A percentile compares a stretch with the other conserved stretches of the same genome.
Evolutionary conservation across 2,329 filamentous ascomycete species (phyloP).

Genomic region (Dothistroma pini): DNA sequence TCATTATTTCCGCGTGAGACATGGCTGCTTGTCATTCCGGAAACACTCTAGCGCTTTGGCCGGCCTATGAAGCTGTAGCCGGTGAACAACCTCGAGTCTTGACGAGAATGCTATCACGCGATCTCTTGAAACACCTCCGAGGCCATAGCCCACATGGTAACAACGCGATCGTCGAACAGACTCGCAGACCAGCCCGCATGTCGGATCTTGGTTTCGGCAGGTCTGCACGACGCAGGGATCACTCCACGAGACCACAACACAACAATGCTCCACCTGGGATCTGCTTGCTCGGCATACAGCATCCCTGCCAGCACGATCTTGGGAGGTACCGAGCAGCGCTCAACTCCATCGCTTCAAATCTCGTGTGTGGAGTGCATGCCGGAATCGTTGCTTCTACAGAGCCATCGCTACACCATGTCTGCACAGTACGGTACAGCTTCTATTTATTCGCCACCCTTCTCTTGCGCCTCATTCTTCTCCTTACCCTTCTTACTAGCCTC

Average conservation of each 20-base stretch:
- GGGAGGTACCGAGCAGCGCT: neutral
- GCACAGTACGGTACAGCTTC: neutral
- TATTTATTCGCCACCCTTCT: slow-evolving; percentile 17
- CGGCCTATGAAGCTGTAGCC: neutral
- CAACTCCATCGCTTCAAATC: too few species aligned
- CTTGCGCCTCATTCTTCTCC: slow-evolving; percentile 23
- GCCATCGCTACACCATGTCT: neutral
- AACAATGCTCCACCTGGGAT: neutral
- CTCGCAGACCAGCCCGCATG: too few species aligned
- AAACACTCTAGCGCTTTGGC: neutral
- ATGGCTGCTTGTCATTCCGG: neutral
- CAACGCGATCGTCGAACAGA: too few species aligned
- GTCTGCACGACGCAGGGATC: neutral
- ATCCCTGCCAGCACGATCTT: neutral
- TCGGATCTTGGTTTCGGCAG: neutral
- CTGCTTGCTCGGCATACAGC: neutral
- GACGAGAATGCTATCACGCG: neutral
- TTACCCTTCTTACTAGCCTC: slow-evolving; percentile 36
- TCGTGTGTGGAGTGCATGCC: neutral
- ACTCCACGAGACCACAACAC: neutral
- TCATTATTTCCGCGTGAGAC: neutral
- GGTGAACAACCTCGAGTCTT: neutral
- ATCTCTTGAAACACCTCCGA: neutral
- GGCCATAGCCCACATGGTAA: too few species aligned
- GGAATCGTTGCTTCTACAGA: neutral